Evolutionary conservation across 768 basidiomycete genomes (phyloP), one percentile per base, ranked within the genome.

Genomic region (Naganishia vishniacii): DNA sequence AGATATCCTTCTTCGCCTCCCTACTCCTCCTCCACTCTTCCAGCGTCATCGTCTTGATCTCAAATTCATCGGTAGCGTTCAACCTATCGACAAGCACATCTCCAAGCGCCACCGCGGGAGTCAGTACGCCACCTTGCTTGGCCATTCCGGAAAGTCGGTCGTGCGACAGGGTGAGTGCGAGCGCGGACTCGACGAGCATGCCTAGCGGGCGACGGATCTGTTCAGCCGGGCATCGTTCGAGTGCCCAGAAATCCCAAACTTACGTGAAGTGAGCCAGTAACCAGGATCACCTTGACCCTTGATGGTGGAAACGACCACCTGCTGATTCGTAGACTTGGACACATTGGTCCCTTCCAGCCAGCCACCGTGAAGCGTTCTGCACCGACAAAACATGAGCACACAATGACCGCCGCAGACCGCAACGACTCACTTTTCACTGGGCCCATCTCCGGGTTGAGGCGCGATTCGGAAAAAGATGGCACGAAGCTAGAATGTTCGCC

Each of bases 71-170:
- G 8, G 81, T 84, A 23, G 77, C 79, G 65, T 83, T 81, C 66
- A 58, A 32, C 29, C 63, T 58, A 29, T 64, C 44, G 26, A 28
- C 23, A 40, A 93, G 75, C 7, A 84, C 83, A 65, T 88, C 84
- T 16, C 91, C 92, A 62, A 94, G 82, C 1, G 88, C 92, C 4
- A 84, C 84, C 76, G 86, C 83, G 0, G 92, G 86, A 1, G 93
- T 97, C 51, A 95, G 79, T 2, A 92, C 77, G 0, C 93, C 92
- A 13, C 91, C 92, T 48, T 80, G 75, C 51, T 79, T 80, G 3
- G 83, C 85, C 7, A 86, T 73, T 0, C 80, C 68, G 0, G 89
- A 83, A 1, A 91, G 82, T 4, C 79, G 73, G 16, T 78, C 80
- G 18, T 82, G 79, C 29, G 80, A 71, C 1, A 88, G 78, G 18